phyloP scores from a whole-genome alignment of 139 green algal species.

The Coelastrella sp. region DNA sequence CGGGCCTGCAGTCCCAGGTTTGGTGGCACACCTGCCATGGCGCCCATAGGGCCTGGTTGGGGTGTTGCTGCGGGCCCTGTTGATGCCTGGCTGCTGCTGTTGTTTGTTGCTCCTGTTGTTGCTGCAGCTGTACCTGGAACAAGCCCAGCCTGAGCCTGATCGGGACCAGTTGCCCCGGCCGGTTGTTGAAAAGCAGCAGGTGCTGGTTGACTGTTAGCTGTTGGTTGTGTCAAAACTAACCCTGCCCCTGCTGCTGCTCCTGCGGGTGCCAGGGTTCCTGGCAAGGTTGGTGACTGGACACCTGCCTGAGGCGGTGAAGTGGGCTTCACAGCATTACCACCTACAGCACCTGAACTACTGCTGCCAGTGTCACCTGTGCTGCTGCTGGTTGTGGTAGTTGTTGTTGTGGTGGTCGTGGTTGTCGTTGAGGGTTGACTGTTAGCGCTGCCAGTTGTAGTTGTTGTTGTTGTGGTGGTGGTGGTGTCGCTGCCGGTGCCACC shows the following conservation, averaged over 20 bases:
- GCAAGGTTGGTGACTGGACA: neutral
- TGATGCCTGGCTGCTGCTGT: neutral
- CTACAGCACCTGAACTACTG: neutral
- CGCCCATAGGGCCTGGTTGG: neutral
- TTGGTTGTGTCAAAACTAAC: no score
- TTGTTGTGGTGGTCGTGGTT: neutral
- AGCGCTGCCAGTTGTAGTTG: neutral
- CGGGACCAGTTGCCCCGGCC: no score
- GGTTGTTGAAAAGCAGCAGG: no score
- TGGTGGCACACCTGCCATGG: neutral
- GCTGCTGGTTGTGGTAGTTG: neutral
- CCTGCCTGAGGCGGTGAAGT: no score
- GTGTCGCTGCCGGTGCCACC: no score
- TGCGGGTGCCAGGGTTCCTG: neutral
- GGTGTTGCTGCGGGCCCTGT: neutral
- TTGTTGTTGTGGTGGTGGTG: no score
- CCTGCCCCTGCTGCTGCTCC: neutral
- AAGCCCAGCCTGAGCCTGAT: neutral
- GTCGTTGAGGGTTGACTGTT: neutral
- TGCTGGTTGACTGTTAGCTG: no score
- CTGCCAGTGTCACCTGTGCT: neutral
- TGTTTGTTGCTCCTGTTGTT: neutral
- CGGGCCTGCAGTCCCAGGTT: no score
- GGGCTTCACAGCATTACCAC: no score
- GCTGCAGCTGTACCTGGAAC: neutral